Evolutionary conservation across 2,329 filamentous ascomycete species (phyloP).

Genomic region (Talaromyces sp.): DNA sequence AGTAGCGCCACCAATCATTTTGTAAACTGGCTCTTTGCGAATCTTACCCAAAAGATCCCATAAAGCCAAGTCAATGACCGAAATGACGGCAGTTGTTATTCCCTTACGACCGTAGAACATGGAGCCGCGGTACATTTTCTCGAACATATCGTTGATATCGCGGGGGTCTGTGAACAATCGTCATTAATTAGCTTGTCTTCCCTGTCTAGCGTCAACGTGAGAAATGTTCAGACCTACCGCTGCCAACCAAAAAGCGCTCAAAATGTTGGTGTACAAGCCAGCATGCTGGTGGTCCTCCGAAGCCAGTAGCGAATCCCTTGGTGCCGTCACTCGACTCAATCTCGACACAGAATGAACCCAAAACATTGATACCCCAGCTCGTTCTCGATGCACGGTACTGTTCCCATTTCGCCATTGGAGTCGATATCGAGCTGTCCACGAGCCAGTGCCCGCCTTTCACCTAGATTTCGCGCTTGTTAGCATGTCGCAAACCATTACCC

Average conservation of each 20-base stretch:
- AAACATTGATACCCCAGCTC: slow-evolving; percentile 92
- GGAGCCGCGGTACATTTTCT: slow-evolving; percentile 93
- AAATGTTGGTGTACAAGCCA: slow-evolving; percentile 95
- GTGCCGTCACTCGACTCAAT: slow-evolving; percentile 86
- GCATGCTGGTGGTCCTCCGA: slow-evolving; percentile 88
- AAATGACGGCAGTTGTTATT: slow-evolving; percentile 84
- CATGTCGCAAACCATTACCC: neutral
- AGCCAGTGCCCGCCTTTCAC: slow-evolving; percentile 66
- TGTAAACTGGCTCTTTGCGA: slow-evolving; percentile 89
- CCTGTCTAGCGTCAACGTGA: neutral
- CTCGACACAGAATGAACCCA: slow-evolving; percentile 89
- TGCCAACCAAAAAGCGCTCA: slow-evolving; percentile 83
- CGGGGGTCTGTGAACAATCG: slow-evolving; percentile 64
- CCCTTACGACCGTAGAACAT: slow-evolving; percentile 98
- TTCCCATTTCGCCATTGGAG: slow-evolving; percentile 86
- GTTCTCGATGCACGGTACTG: slow-evolving; percentile 84
- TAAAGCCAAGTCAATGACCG: slow-evolving; percentile 86
- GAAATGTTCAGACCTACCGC: slow-evolving; percentile 47
- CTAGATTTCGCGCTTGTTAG: slow-evolving; percentile 23
- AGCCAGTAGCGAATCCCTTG: slow-evolving; percentile 91
- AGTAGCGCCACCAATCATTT: slow-evolving; percentile 88
- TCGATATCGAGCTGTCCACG: slow-evolving; percentile 88
- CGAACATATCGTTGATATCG: slow-evolving; percentile 87
- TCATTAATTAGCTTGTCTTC: neutral
- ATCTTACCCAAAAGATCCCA: slow-evolving; percentile 94